These are phyloP conservation scores for Amanita pallidorosea DNA, from an alignment of 768 basidiomycete genomes.

Conservation along the genomic window DNA sequence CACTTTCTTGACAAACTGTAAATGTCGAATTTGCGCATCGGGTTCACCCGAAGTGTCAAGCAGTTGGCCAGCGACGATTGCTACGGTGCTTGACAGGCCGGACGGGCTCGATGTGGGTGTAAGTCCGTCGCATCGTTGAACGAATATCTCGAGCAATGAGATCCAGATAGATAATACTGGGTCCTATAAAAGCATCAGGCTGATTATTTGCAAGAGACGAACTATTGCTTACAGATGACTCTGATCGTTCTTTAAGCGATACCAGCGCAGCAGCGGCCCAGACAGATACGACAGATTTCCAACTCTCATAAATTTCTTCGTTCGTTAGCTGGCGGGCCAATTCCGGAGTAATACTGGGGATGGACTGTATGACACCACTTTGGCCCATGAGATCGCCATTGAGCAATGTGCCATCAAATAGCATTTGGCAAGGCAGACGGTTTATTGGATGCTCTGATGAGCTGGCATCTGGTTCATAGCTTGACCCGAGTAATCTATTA, in stretches of 20 bases:
- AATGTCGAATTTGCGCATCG: constrained; percentile 21
- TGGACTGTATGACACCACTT: neutral
- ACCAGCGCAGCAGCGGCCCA: constrained; percentile 9
- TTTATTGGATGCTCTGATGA: neutral
- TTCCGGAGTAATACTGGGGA: constrained; percentile 4
- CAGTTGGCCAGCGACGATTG: constrained; percentile 25
- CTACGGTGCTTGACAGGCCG: constrained; percentile 21
- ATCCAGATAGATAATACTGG: constrained; percentile 1
- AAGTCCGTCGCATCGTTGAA: neutral
- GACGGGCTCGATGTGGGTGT: constrained; percentile 8
- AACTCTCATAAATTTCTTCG: constrained; percentile 15
- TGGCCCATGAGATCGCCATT: constrained; percentile 1
- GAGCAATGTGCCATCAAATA: constrained; percentile 8
- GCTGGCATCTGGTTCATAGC: neutral
- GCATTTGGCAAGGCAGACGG: neutral
- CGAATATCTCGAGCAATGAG: constrained; percentile 2
- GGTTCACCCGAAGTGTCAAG: constrained; percentile 13
- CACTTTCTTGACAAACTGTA: constrained; percentile 31
- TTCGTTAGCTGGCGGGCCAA: constrained; percentile 14
- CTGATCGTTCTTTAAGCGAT: neutral
- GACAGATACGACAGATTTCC: constrained; percentile 12
- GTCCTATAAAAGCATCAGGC: neutral
- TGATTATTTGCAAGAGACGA: too few relatives aligned
- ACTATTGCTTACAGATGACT: neutral
- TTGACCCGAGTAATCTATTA: neutral